Base-by-base conservation (phyloP, 2,329 filamentous ascomycete genomes). In the Paraphaeosphaeria sporulosa region DNA sequence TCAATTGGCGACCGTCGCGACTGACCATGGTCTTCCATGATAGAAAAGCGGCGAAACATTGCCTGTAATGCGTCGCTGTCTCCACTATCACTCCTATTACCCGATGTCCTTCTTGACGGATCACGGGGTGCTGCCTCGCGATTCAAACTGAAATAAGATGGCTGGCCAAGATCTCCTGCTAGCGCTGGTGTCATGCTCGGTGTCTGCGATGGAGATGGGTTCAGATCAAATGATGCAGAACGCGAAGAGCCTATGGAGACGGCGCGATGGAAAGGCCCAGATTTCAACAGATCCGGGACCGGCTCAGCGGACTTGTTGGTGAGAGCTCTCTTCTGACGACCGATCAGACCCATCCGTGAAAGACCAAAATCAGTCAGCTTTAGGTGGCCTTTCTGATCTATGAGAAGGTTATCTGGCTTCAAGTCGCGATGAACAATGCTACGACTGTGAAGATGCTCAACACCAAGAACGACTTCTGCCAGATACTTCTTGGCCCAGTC, bases 401-500 rank as follows among this genome's bases (percentile, higher is more conserved):
- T 99, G 55, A 99, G 85, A 34, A 99, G 85, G 74, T 99, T 99
- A 76, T 99, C 95, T 0, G 95, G 95, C 79, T 99, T 99, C 62
- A 99, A 80, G 74, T 99, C 95, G 71, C 95, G 91, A 79, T 99
- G 96, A 47, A 99, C 94, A 74, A 99, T 97, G 61, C 94, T 93
- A 60, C 94, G 88, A 74, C 90, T 92, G 79, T 99, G 95, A 49
- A 99, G 84, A 81, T 99, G 94, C 76, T 99, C 93, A 40, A 99
- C 93, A 19, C 96, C 95, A n/a, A 98, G 85, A 54, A 99, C 90
- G 47, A 99, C 94, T 80, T 99, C 95, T 3, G 92, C 95, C 42
- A 98, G 85, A 74, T 99, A 99, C 76, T 97, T 98, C 82, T 96
- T 96, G 3, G 92, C 93, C 96, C 96, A 99, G 68, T 98, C 94